These are phyloP conservation scores for Aspergillus candidus DNA, from an alignment of 2,329 filamentous ascomycete species.

Conservation along the genomic window DNA sequence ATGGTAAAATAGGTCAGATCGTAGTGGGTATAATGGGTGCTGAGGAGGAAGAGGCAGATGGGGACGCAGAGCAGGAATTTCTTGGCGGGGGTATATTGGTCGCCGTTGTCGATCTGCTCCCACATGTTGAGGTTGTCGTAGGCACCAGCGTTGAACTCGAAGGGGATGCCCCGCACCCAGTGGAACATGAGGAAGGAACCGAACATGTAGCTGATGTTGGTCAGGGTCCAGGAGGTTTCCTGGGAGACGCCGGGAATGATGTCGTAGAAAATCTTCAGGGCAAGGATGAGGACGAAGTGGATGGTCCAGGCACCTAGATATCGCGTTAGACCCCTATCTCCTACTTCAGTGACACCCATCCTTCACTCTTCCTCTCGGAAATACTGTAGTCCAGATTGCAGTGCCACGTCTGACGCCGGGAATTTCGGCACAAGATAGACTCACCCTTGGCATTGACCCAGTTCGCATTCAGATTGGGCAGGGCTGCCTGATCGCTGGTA, in stretches of 20 bases:
- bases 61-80: conserved; percentile 95
- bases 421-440: conserved; percentile 20
- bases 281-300: conserved; percentile 84
- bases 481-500: conserved; percentile 88
- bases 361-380: too few relatives aligned
- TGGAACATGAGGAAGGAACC: conserved; percentile 99
- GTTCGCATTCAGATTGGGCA: conserved; percentile 94
- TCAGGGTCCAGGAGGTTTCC: conserved; percentile 97
- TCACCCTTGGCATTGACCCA: conserved; percentile 99
- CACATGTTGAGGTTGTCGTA: conserved; percentile 99
- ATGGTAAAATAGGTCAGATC: conserved; percentile 95
- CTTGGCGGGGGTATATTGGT: conserved; percentile 97
- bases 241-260: conserved; percentile 94
- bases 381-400: too few relatives aligned
- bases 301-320: conserved; percentile 88
- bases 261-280: conserved; percentile 93
- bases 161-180: conserved; percentile 93
- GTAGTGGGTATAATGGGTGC: conserved; percentile 98
- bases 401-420: neutral
- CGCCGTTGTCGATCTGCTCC: conserved; percentile 99
- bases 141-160: conserved; percentile 96
- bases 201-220: conserved; percentile 98
- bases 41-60: conserved; percentile 88
- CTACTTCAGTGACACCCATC: too few relatives aligned
- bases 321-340: conserved; percentile 10